A percentile compares a stretch with the other conserved stretches of the same genome.
Conservation (phyloP, 257 asterid genomes). For the Nicotiana tabacum region DNA sequence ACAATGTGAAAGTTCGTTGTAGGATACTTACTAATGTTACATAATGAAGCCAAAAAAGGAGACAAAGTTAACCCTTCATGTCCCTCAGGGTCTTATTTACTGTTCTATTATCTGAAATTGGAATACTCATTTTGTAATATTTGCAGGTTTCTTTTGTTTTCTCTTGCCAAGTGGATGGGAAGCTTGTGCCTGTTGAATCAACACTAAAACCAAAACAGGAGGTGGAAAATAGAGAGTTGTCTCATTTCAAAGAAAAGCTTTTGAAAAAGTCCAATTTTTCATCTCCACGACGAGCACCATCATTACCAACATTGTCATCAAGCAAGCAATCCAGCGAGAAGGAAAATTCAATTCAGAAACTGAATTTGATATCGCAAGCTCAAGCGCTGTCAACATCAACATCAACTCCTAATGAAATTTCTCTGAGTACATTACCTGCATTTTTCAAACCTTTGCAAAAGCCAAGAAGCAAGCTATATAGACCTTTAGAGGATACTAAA, state of each 20-base stretch:
- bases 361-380: conserved; percentile 25
- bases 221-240: conserved; percentile 27
- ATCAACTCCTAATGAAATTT: conserved; percentile 27
- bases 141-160: conserved; percentile 91
- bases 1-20: not conserved
- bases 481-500: conserved; percentile 42
- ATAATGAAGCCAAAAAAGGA: not conserved
- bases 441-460: conserved; percentile 39
- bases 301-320: not conserved
- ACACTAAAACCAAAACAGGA: conserved; percentile 26
- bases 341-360: conserved; percentile 28
- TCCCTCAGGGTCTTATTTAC: not conserved
- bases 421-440: conserved; percentile 21
- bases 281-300: conserved; percentile 14
- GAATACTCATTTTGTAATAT: not conserved
- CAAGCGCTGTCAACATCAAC: conserved; percentile 30
- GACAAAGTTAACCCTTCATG: not conserved
- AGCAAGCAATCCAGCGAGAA: conserved; percentile 16
- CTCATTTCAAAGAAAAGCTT: conserved; percentile 20
- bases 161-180: conserved; percentile 85
- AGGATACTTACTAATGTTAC: not conserved
- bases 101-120: not conserved
- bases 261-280: not conserved
- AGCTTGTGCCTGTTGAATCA: conserved; percentile 85
- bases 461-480: conserved; percentile 40